Percentiles rank a stretch among this genome's conserved stretches.
Conservation (phyloP, 1,284 basidiomycete species). For the Laetiporus sulphureus region DNA sequence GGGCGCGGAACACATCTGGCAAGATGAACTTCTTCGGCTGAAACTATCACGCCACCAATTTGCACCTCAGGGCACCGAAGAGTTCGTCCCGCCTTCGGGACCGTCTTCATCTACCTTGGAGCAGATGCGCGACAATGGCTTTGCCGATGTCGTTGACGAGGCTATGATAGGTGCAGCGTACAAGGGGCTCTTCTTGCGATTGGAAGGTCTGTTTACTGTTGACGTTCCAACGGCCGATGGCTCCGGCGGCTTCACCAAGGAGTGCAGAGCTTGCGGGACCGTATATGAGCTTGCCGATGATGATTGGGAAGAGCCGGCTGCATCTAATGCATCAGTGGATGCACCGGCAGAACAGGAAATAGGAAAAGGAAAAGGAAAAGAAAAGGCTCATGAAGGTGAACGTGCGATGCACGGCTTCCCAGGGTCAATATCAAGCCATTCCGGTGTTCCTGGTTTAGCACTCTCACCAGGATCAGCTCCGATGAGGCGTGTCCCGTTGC, state of each 20-base stretch:
- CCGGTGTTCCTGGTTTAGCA: slow-evolving; percentile 9
- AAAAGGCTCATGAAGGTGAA: slow-evolving; percentile 6
- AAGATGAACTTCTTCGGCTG: slow-evolving; percentile 77
- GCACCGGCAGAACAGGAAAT: not conserved
- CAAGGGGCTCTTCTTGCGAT: slow-evolving; percentile 60
- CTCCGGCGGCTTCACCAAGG: slow-evolving; percentile 38
- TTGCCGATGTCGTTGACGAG: slow-evolving; percentile 14
- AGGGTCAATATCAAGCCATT: not conserved
- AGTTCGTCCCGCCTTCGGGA: slow-evolving; percentile 53
- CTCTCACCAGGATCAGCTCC: slow-evolving; percentile 26
- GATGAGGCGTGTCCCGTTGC: slow-evolving; percentile 23
- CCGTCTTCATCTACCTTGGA: slow-evolving; percentile 38
- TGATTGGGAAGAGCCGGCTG: slow-evolving; percentile 50
- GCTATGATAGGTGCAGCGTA: slow-evolving; percentile 44
- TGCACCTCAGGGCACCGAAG: slow-evolving; percentile 51
- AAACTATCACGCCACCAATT: slow-evolving; percentile 60
- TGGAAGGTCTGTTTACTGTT: slow-evolving; percentile 55
- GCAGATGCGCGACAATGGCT: slow-evolving; percentile 20
- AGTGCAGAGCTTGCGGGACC: slow-evolving; percentile 59
- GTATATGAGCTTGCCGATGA: slow-evolving; percentile 68
- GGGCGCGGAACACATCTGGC: slow-evolving; percentile 86
- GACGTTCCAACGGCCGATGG: slow-evolving; percentile 40
- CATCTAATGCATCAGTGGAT: not conserved
- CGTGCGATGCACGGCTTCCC: not conserved
- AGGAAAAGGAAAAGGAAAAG: slow-evolving; percentile 16